Conservation (phyloP, 345 rosid species). For the Heritiera fomes region DNA sequence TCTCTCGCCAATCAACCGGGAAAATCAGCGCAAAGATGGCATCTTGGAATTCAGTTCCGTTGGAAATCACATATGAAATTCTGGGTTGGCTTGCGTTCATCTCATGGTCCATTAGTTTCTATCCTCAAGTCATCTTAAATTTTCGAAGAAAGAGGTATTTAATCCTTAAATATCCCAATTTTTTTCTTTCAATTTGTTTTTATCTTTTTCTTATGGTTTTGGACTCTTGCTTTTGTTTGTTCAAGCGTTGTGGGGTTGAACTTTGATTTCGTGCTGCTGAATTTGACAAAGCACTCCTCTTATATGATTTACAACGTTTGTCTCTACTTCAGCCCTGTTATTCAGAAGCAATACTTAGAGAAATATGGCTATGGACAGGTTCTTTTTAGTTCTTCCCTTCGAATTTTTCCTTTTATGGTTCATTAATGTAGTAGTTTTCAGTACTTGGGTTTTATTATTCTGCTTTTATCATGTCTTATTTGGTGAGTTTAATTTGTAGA, state of each 20-base stretch:
- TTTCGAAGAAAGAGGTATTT: conserved; percentile 67
- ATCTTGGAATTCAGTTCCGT: conserved; percentile 76
- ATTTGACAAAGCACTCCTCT: conserved; percentile 92
- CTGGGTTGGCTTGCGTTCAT: conserved; percentile 80
- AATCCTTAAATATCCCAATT: neutral
- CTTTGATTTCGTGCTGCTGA: conserved; percentile 84
- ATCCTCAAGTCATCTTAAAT: conserved; percentile 84
- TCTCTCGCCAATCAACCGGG: conserved; percentile 3
- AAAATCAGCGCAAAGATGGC: conserved; percentile 45
- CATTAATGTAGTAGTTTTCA: neutral
- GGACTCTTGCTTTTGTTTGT: neutral
- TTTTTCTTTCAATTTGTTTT: neutral
- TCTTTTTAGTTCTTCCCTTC: neutral
- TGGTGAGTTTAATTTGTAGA: conserved; percentile 8
- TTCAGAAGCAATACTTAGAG: conserved; percentile 75
- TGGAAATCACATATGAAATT: conserved; percentile 61
- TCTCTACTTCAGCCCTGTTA: conserved; percentile 79
- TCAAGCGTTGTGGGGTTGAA: conserved; percentile 86
- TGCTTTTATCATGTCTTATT: neutral
- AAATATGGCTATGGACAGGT: conserved; percentile 63
- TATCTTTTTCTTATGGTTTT: neutral
- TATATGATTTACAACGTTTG: conserved; percentile 83
- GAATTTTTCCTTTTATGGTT: neutral
- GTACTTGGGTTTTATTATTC: neutral
- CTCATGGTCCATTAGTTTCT: conserved; percentile 85